Conservation (phyloP, 2,329 filamentous ascomycete genomes). For the Fusarium avenaceum region DNA sequence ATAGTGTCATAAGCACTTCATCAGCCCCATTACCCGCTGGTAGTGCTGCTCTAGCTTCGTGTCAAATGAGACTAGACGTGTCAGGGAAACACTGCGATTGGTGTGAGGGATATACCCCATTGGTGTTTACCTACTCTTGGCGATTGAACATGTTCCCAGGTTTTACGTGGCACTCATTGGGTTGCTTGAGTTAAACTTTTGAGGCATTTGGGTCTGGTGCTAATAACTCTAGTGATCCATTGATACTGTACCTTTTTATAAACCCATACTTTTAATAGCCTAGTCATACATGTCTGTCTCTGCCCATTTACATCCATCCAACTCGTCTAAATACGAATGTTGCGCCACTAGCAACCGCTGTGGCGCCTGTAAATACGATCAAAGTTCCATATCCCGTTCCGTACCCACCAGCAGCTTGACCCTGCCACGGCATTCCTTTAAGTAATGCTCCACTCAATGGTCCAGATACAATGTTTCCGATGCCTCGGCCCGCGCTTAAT, state of each 20-base stretch:
- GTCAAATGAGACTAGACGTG: not conserved
- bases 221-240: not conserved
- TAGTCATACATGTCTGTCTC: too few species aligned
- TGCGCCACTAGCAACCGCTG: slow-evolving; percentile 50
- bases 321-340: slow-evolving; percentile 51
- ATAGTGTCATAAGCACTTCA: slow-evolving; percentile 28
- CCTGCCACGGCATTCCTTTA: slow-evolving; percentile 58
- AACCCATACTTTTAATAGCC: too few species aligned
- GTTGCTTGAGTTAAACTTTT: not conserved
- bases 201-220: not conserved
- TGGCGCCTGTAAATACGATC: slow-evolving; percentile 54
- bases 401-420: slow-evolving; percentile 50
- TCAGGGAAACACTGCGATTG: not conserved
- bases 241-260: not conserved
- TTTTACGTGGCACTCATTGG: too few species aligned
- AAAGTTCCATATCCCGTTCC: slow-evolving; percentile 53
- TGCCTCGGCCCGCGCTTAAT: slow-evolving; percentile 69
- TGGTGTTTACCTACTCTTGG: too few species aligned
- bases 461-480: slow-evolving; percentile 71
- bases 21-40: not conserved
- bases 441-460: slow-evolving; percentile 69
- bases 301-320: slow-evolving; percentile 49
- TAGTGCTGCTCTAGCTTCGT: not conserved
- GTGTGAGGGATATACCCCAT: not conserved
- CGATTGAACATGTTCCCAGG: too few species aligned